These are phyloP conservation scores for Cyclotella choctawhatcheeana DNA, from an alignment of 108 stramenopile species.

Conservation along the genomic window DNA sequence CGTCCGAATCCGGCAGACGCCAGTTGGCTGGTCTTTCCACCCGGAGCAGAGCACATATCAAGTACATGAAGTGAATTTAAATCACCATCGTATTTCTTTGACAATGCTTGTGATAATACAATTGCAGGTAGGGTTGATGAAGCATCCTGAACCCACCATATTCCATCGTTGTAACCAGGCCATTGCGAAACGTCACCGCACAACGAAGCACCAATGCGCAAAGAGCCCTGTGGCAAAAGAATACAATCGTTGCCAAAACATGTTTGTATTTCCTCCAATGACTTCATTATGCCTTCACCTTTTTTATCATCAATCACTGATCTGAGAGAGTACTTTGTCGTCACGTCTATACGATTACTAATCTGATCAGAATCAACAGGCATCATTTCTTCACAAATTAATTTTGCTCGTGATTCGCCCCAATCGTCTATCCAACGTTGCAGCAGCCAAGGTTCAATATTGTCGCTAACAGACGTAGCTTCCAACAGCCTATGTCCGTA, in stretches of 20 bases:
- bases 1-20: conserved; percentile 79
- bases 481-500: conserved; percentile 34
- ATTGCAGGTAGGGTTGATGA: conserved; percentile 80
- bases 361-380: conserved; percentile 33
- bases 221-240: conserved; percentile 72
- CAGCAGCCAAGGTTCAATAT: conserved; percentile 68
- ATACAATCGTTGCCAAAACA: conserved; percentile 39
- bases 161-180: conserved; percentile 72
- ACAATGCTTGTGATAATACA: conserved; percentile 55
- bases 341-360: conserved; percentile 61
- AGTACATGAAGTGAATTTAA: conserved; percentile 70
- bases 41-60: conserved; percentile 97
- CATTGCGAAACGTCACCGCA: conserved; percentile 61
- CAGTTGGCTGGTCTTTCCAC: conserved; percentile 96
- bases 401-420: conserved; percentile 58
- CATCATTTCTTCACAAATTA: conserved; percentile 66
- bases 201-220: conserved; percentile 47
- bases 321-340: conserved; percentile 49
- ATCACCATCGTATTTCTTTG: conserved; percentile 26
- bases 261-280: conserved; percentile 33
- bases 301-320: conserved; percentile 9
- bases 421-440: conserved; percentile 59
- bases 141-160: conserved; percentile 89
- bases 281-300: background rate
- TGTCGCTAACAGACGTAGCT: conserved; percentile 57